Conservation (phyloP, 2,329 filamentous ascomycete species). For the Trichoderma aggressivum region DNA sequence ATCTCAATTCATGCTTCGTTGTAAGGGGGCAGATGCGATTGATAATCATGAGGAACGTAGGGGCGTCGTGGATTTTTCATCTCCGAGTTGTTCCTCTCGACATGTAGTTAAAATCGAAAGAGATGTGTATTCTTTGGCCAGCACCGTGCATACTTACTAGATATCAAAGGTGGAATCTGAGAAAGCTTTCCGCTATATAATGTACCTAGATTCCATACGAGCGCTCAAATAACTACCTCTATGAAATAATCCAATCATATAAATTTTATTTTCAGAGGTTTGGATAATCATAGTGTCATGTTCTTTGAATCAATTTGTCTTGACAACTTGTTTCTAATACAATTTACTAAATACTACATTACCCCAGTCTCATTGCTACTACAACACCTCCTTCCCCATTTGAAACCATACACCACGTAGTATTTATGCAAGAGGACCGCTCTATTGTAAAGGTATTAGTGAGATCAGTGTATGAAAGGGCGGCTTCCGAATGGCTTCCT, state of each 20-base stretch:
- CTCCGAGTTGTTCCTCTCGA: background rate
- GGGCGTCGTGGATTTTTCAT: background rate
- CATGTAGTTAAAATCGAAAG: background rate
- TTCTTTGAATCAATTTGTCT: background rate
- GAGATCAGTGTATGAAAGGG: background rate
- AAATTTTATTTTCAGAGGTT: background rate
- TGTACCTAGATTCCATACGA: background rate
- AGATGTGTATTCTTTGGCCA: background rate
- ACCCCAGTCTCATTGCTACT: background rate
- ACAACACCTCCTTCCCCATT: background rate
- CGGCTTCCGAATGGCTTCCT: background rate
- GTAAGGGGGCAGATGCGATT: background rate
- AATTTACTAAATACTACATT: background rate
- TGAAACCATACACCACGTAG: background rate
- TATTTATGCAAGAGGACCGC: background rate
- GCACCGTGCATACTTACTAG: background rate
- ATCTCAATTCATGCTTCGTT: background rate
- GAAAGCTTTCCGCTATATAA: background rate
- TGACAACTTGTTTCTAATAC: background rate
- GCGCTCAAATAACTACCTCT: background rate
- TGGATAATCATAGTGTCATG: background rate
- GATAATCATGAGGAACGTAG: background rate
- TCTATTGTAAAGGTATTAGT: background rate
- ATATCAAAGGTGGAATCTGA: background rate
- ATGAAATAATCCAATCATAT: background rate